A percentile compares a stretch with the other conserved stretches of the same genome.
These are phyloP conservation scores for Suillus subaureus DNA, from an alignment of 768 basidiomycete genomes.

Conservation along the genomic window DNA sequence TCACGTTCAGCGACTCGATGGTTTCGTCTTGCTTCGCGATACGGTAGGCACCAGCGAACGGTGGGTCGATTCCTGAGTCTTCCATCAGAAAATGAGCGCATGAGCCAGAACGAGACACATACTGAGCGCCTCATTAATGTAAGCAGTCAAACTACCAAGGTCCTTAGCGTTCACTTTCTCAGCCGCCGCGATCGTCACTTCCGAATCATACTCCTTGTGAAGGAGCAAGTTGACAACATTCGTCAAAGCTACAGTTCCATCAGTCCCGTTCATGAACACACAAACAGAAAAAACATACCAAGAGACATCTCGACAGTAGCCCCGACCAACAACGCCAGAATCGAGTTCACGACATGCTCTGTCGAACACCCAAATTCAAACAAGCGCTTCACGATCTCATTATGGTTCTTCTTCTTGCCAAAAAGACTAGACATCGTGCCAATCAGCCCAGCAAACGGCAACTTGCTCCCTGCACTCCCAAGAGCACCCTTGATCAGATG, in stretches of 20 bases:
- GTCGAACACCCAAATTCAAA: slow-evolving; percentile 55
- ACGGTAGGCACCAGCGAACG: slow-evolving; percentile 70
- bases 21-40: slow-evolving; percentile 48
- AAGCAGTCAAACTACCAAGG: slow-evolving; percentile 49
- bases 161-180: slow-evolving; percentile 34
- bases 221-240: slow-evolving; percentile 70
- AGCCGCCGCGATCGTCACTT: slow-evolving; percentile 38
- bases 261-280: background rate
- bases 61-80: slow-evolving; percentile 65
- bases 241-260: slow-evolving; percentile 49
- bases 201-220: slow-evolving; percentile 44
- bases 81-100: slow-evolving; percentile 8
- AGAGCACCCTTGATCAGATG: slow-evolving; percentile 57
- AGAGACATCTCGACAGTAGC: slow-evolving; percentile 70
- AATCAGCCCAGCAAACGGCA: slow-evolving; percentile 43
- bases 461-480: slow-evolving; percentile 41
- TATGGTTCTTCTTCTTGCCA: slow-evolving; percentile 46
- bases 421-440: slow-evolving; percentile 51
- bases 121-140: slow-evolving; percentile 72
- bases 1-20: slow-evolving; percentile 44
- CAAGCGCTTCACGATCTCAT: slow-evolving; percentile 59
- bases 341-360: slow-evolving; percentile 67
- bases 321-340: slow-evolving; percentile 72
- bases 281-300: slow-evolving; percentile 39
- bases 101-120: slow-evolving; percentile 30